Evolutionary conservation across 78 protist genomes (phyloP), one percentile per base, ranked within the genome.

Genomic region (Dictyostelium firmibasis): DNA sequence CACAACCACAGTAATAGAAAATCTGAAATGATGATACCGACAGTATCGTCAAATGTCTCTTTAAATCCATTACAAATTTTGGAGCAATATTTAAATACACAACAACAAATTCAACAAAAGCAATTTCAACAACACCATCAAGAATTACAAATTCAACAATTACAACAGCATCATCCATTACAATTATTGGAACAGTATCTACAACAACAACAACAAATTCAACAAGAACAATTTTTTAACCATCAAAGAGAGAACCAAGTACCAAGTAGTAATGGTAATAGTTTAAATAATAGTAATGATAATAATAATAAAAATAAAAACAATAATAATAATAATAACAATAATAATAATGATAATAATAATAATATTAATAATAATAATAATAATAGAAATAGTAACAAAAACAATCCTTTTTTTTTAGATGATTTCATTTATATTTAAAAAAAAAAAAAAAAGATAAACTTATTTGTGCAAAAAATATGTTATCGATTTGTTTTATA

Each of bases 161-260:
- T 64, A 64, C 74, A 64, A 64, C 33, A 64, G 11, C 31, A 64
- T 25, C 74, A 64, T 9, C 74, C 74, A 64, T 64, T 64, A 64
- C 74, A 64, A 64, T 27, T 64, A 64, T 64, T 64, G 35, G 74
- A 64, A 25, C 74, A 64, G 25, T 64, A 64, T 64, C n/a, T 64
- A 64, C 74, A n/a, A 64, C 74, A 64, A 64, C 74, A 64, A 64
- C 74, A 64, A 64, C 74, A 64, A 64, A 64, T 64, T 9, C 74
- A 64, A 64, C 74, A 64, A 9, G 74, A 64, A 25, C 74, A 64
- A 25, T 64, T 25, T n/a, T 27, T 25, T 25, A 64, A n/a, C 31
- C 31, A 64, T 14, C 31, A 64, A 25, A n/a, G 31, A 64, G 31
- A 64, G 8, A 25, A 25, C 25, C 74, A 64, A 25, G 74, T 64